Evolutionary conservation across 164 flowering plant species (phyloP), one percentile per base, ranked within the genome.

Genomic region (Tetracentron sinense): DNA sequence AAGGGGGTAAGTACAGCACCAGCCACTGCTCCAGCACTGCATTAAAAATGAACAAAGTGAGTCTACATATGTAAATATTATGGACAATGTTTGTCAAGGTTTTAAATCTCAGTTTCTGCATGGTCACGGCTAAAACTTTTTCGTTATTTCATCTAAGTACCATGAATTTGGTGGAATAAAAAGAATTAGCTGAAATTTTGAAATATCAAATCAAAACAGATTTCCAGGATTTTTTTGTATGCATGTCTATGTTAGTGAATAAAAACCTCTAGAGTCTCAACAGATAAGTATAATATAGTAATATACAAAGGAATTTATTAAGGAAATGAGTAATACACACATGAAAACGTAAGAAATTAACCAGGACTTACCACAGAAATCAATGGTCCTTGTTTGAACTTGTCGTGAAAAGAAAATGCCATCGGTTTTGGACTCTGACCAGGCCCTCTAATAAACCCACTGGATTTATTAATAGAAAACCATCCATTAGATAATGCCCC

Each of bases 11-110:
- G 96, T 89, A 69, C 94, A 89, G 79, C 96, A 90, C 79, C 83
- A 81, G 58, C 98, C 98, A 74, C 83, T 87, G 84, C 91, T 90
- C 97, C 98, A 93, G 65, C 96, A 84, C 98, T 90, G 87, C 77
- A 78, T 15, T 49, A 56, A 16, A 68, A 50, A 6, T 7, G 33
- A 20, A n/a, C 55, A 52, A 7, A 56, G 35, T 19, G 11, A 60
- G 16, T 52, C 6, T 31, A 30, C 10, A 33, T 4, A 33, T 33
- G 38, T 10, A 33, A 33, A 33, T 33, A 33, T 10, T n/a, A n/a
- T n/a, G n/a, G n/a, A n/a, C n/a, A n/a, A n/a, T n/a, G n/a, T n/a
- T n/a, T n/a, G n/a, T n/a, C n/a, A n/a, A n/a, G n/a, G n/a, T n/a
- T n/a, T n/a, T n/a, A 33, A 10, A 33, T 33, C 38, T 33, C 10